Base-by-base conservation (phyloP, 176 grass and related monocot species). In the Rhynchospora tenuis region DNA sequence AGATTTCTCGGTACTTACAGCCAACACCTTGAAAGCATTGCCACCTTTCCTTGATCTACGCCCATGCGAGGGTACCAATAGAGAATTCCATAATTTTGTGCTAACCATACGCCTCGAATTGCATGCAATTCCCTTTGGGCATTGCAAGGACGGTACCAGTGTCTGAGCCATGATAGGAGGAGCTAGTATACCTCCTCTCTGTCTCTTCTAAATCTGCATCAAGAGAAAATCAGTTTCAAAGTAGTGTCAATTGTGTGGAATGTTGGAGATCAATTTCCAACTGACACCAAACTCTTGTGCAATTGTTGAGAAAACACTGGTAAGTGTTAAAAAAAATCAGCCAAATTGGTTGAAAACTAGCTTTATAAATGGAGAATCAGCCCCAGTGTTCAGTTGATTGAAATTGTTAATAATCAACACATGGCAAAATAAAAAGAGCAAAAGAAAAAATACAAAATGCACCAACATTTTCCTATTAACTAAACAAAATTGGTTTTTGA, bases 131-230 rank as follows among this genome's bases (percentile, higher is more conserved):
- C 86, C 88, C 72, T 90, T 81, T 80, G 90, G 89, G 82, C 89
- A 93, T 84, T 93, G 91, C 89, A 93, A 93, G 68, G 93, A 85
- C 46, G 93, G 91, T 48, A 99, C 88, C 84, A 96, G 83, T 73
- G 88, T 94, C 80, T 96, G 91, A 60, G 93, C 97, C 97, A 99
- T 99, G 50, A 47, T 66, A 5, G 43, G 17, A 52, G 58, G 14
- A n/a, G 12, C 54, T 4, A 26, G 4, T 57, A 77, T 31, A 11
- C 8, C 4, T 19, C 65, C 43, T 16, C 14, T 13, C 64, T 46
- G 28, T 19, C 71, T 47, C 65, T 57, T 38, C 52, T 2, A 76
- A 73, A 86, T 83, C 93, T 94, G 54, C 77, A 81, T n/a, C 22
- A 56, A 56, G 24, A 54, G 16, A 2, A 10, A 13, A 9, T 9